Evolutionary conservation across 306 rosid genomes (phyloP).

Genomic region (Cicer chorassanicum): DNA sequence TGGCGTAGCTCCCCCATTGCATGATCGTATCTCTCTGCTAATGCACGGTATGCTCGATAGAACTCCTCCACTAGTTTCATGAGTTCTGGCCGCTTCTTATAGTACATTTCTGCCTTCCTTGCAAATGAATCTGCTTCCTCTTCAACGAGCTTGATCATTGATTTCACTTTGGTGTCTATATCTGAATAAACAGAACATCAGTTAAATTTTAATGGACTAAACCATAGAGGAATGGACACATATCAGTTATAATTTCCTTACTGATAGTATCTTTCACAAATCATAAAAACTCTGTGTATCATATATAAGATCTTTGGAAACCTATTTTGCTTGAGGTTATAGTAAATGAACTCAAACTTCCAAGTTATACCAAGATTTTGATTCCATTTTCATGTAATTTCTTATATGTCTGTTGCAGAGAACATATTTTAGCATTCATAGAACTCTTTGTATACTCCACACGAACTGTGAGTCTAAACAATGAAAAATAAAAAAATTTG

Average conservation of each 20-base stretch:
- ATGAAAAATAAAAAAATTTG: background rate
- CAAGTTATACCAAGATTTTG: background rate
- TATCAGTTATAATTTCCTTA: conserved; percentile 1
- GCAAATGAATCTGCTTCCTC: conserved; percentile 98
- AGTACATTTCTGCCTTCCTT: conserved; percentile 97
- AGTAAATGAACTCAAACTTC: conserved; percentile 6
- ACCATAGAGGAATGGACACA: conserved; percentile 8
- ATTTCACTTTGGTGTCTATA: conserved; percentile 93
- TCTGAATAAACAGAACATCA: conserved; percentile 58
- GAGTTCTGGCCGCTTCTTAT: conserved; percentile 91
- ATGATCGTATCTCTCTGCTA: conserved; percentile 97
- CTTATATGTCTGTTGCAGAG: conserved; percentile 26
- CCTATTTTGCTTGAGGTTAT: background rate
- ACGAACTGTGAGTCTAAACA: background rate
- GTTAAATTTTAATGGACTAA: conserved; percentile 27
- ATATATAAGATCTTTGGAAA: conserved; percentile 29
- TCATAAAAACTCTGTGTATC: conserved; percentile 6
- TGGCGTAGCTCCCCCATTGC: conserved; percentile 92
- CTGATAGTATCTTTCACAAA: conserved; percentile 28
- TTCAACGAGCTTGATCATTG: conserved; percentile 94
- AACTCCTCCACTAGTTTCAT: conserved; percentile 95
- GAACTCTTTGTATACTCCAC: background rate
- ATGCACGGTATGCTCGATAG: conserved; percentile 98
- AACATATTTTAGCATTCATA: background rate
- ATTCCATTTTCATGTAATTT: conserved; percentile 3